phyloP scores from a whole-genome alignment of 495 filamentous ascomycete species.

The Penicillium egyptiacum region DNA sequence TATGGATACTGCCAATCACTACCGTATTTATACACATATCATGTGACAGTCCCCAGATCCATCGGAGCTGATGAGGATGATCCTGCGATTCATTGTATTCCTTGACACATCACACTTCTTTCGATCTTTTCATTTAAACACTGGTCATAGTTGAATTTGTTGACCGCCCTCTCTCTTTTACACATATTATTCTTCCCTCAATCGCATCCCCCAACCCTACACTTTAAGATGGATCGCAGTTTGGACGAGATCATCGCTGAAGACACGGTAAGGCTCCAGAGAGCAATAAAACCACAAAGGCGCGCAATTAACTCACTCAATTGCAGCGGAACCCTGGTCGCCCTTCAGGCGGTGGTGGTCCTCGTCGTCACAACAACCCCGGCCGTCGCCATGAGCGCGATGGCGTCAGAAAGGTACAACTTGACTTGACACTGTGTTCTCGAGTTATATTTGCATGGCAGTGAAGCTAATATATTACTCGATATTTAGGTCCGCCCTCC shows the following conservation, averaged over 20 bases:
- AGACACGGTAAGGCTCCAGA: constrained; percentile 60
- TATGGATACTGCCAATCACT: not conserved
- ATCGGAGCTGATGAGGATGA: constrained; percentile 8
- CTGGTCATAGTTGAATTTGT: constrained; percentile 1
- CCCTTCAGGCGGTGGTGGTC: constrained; percentile 38
- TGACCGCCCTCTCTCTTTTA: not conserved
- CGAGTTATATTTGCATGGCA: not conserved
- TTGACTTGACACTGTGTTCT: not conserved
- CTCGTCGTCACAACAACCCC: constrained; percentile 56
- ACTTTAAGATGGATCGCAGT: constrained; percentile 69
- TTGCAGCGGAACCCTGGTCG: constrained; percentile 38
- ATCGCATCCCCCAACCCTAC: not conserved
- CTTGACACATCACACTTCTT: constrained; percentile 7
- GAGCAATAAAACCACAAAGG: not conserved
- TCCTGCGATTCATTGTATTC: constrained; percentile 7
- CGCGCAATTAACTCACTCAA: constrained; percentile 15
- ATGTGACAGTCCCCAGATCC: constrained; percentile 12
- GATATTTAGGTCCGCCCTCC: constrained; percentile 42
- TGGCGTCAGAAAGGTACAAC: constrained; percentile 78
- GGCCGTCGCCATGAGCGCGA: constrained; percentile 60
- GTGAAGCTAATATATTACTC: not conserved
- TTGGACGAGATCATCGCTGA: constrained; percentile 84
- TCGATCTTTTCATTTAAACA: constrained; percentile 1
- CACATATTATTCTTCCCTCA: constrained; percentile 4
- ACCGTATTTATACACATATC: not conserved